phyloP scores from a whole-genome alignment of 768 basidiomycete genomes.

The Dioszegia crocea region DNA sequence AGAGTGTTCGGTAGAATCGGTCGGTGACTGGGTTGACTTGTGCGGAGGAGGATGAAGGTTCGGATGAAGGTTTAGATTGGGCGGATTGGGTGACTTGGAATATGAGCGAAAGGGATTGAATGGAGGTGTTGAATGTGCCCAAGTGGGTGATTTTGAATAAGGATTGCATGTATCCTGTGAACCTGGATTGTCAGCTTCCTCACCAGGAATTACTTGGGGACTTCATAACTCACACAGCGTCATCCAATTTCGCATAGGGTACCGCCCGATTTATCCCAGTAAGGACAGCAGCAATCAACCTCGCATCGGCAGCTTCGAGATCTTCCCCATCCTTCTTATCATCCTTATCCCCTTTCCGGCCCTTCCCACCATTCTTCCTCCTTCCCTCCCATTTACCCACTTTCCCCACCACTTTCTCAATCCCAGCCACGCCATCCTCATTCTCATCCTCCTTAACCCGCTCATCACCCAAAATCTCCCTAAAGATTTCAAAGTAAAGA shows the following conservation, averaged over 20 bases:
- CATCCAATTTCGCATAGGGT: constrained; percentile 81
- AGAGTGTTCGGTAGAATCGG: constrained; percentile 68
- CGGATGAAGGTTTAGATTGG: constrained; percentile 8
- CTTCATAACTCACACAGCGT: constrained; percentile 57
- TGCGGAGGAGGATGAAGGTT: neutral
- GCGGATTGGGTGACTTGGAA: constrained; percentile 61
- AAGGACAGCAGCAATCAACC: constrained; percentile 79
- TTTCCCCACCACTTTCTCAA: constrained; percentile 52
- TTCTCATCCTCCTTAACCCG: constrained; percentile 15
- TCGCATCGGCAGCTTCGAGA: constrained; percentile 60
- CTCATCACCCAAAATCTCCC: constrained; percentile 65
- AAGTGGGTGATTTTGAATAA: constrained; percentile 92
- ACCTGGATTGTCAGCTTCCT: too few species aligned
- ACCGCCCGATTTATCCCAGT: constrained; percentile 93
- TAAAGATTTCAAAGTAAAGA: constrained; percentile 91
- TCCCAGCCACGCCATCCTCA: constrained; percentile 32
- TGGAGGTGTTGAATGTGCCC: constrained; percentile 92
- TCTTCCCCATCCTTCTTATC: constrained; percentile 43
- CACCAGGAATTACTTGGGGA: constrained; percentile 1
- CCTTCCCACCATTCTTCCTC: constrained; percentile 39
- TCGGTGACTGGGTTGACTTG: constrained; percentile 30
- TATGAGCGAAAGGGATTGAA: constrained; percentile 84
- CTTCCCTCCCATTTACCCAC: constrained; percentile 51
- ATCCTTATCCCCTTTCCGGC: constrained; percentile 34
- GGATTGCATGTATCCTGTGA: constrained; percentile 82